Conservation (phyloP, 1,284 basidiomycete species). For the Mycena sp. region DNA sequence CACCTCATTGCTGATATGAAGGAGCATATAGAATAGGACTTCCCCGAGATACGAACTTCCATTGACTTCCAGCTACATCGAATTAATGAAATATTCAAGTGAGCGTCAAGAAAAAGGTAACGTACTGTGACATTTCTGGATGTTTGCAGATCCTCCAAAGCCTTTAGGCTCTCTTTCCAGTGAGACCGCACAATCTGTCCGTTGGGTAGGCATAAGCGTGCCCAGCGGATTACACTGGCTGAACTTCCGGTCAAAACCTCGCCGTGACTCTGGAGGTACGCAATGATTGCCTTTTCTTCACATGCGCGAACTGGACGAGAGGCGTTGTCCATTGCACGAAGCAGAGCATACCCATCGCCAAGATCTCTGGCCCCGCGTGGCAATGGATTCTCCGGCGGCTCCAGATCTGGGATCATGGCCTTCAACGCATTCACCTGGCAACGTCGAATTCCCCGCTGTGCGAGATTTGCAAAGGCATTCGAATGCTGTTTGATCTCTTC, state of each 20-base stretch:
- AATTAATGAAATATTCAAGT: neutral
- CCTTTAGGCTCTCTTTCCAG: slow-evolving; percentile 24
- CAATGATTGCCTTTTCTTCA: neutral
- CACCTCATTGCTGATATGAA: no score
- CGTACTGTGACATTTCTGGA: slow-evolving; percentile 2
- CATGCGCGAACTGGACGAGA: neutral
- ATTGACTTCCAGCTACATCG: neutral
- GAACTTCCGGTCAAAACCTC: neutral
- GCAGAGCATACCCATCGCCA: no score
- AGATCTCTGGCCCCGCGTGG: slow-evolving; percentile 22
- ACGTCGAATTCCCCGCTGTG: slow-evolving; percentile 34
- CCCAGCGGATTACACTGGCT: neutral
- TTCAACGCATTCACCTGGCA: slow-evolving; percentile 39
- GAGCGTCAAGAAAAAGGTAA: neutral
- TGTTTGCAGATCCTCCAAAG: neutral
- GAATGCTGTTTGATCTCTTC: no score
- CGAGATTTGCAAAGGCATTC: slow-evolving; percentile 42
- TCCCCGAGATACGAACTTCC: neutral
- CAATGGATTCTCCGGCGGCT: slow-evolving; percentile 5
- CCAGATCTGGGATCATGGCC: slow-evolving; percentile 36
- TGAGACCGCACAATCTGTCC: slow-evolving; percentile 33
- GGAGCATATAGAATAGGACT: no score
- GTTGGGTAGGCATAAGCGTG: slow-evolving; percentile 30
- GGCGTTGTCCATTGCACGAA: slow-evolving; percentile 17
- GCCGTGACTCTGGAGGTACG: neutral